Evolutionary conservation across 148 eudicot species (phyloP).

Genomic region (Tetragonia tetragonoides): DNA sequence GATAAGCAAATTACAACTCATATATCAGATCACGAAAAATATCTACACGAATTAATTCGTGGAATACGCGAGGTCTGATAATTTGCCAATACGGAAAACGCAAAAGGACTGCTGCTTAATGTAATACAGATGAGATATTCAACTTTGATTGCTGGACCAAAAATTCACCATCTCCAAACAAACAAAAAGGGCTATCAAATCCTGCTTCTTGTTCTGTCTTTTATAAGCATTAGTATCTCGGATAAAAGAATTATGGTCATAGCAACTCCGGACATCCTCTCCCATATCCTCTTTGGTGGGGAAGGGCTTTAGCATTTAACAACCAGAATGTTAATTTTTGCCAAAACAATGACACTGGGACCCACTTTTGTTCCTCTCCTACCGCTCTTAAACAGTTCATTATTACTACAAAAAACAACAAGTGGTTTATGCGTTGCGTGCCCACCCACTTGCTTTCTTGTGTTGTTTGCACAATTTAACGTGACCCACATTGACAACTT

Average conservation of each 20-base stretch:
- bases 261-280: slow-evolving; percentile 11
- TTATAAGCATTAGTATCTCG: slow-evolving; percentile 20
- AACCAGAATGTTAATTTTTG: not conserved
- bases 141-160: too few relatives aligned
- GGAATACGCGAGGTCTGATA: too few relatives aligned
- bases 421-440: not conserved
- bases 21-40: too few relatives aligned
- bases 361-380: slow-evolving; percentile 22
- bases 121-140: too few relatives aligned
- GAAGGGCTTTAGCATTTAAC: not conserved
- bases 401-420: not conserved
- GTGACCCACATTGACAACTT: not conserved
- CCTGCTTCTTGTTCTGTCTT: slow-evolving; percentile 29
- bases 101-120: too few relatives aligned
- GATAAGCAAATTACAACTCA: too few relatives aligned
- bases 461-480: not conserved
- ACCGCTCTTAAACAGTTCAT: not conserved
- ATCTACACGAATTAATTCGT: too few relatives aligned
- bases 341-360: slow-evolving; percentile 11
- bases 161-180: too few relatives aligned
- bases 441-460: not conserved
- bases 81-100: too few relatives aligned
- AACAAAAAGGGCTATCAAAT: slow-evolving; percentile 21
- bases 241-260: slow-evolving; percentile 1
- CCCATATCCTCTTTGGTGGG: slow-evolving; percentile 20